Evolutionary conservation across 1,284 basidiomycete genomes (phyloP).

Genomic region (Ceratobasidium sp.): DNA sequence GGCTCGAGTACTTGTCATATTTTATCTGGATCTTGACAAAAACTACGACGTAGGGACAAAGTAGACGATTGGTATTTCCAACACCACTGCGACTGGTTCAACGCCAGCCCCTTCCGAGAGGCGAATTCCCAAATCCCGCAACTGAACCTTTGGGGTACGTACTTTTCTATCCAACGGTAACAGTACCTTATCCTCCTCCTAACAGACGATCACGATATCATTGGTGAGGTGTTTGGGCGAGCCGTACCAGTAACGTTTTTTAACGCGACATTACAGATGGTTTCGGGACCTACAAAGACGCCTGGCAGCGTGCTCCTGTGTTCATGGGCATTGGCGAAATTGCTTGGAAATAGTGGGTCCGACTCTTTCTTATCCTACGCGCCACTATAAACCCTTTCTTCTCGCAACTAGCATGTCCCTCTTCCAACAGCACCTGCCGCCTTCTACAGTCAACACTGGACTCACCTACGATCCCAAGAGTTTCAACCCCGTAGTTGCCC

Average conservation of each 20-base stretch:
- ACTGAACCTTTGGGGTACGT: conserved; percentile 38
- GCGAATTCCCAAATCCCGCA: conserved; percentile 42
- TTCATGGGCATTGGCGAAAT: conserved; percentile 54
- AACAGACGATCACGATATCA: conserved; percentile 40
- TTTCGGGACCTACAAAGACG: conserved; percentile 58
- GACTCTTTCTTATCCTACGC: not conserved
- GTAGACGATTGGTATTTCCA: conserved; percentile 44
- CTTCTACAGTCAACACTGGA: conserved; percentile 40
- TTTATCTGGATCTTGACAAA: not conserved
- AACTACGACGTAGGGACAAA: conserved; percentile 7
- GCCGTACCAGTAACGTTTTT: not conserved
- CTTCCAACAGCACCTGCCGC: conserved; percentile 57
- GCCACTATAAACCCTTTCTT: not conserved
- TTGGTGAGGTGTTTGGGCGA: conserved; percentile 6
- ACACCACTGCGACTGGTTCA: conserved; percentile 44
- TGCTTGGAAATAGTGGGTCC: conserved; percentile 56
- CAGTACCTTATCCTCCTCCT: not conserved
- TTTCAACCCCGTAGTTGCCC: conserved; percentile 10
- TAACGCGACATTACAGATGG: conserved; percentile 55
- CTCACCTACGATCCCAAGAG: conserved; percentile 33
- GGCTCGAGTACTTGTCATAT: not conserved
- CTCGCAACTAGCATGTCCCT: conserved; percentile 48
- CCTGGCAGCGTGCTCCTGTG: conserved; percentile 54
- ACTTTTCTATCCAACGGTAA: not conserved
- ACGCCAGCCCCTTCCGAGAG: conserved; percentile 37